Percentiles rank a stretch among this genome's conserved stretches.
Conservation (phyloP, 2,329 filamentous ascomycete species). For the Diaporthe sp. region DNA sequence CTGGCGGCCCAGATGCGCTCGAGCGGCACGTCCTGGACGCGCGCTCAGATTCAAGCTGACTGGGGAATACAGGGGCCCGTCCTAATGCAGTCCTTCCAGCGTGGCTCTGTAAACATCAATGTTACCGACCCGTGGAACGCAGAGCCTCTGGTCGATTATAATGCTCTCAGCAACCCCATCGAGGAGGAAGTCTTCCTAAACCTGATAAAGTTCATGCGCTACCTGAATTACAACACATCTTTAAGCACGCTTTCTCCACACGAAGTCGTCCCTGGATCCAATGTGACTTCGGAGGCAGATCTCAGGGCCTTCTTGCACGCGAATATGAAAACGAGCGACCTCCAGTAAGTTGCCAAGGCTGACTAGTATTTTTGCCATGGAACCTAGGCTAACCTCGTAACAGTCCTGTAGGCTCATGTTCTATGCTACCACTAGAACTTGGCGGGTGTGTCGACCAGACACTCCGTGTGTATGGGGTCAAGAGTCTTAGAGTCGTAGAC, state of each 20-base stretch:
- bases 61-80: slow-evolving; percentile 5
- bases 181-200: slow-evolving; percentile 56
- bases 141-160: slow-evolving; percentile 56
- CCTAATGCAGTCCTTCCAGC: slow-evolving; percentile 46
- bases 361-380: too few species aligned
- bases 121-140: slow-evolving; percentile 53
- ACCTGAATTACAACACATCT: slow-evolving; percentile 54
- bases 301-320: slow-evolving; percentile 45
- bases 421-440: slow-evolving; percentile 56
- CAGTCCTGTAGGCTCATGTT: slow-evolving; percentile 52
- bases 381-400: too few species aligned
- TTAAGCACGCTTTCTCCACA: slow-evolving; percentile 49
- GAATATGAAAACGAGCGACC: slow-evolving; percentile 46
- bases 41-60: slow-evolving; percentile 50
- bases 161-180: slow-evolving; percentile 55
- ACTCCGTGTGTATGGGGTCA: slow-evolving; percentile 53
- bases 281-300: slow-evolving; percentile 51
- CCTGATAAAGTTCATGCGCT: slow-evolving; percentile 53
- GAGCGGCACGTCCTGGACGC: slow-evolving; percentile 51
- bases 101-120: slow-evolving; percentile 55
- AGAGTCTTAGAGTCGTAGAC: slow-evolving; percentile 57
- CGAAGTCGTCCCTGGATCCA: slow-evolving; percentile 51
- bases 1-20: slow-evolving; percentile 53
- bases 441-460: slow-evolving; percentile 57
- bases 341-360: slow-evolving; percentile 46